Evolutionary conservation across 108 stramenopile genomes (phyloP).

Genomic region (Fragilariopsis cylindrus): DNA sequence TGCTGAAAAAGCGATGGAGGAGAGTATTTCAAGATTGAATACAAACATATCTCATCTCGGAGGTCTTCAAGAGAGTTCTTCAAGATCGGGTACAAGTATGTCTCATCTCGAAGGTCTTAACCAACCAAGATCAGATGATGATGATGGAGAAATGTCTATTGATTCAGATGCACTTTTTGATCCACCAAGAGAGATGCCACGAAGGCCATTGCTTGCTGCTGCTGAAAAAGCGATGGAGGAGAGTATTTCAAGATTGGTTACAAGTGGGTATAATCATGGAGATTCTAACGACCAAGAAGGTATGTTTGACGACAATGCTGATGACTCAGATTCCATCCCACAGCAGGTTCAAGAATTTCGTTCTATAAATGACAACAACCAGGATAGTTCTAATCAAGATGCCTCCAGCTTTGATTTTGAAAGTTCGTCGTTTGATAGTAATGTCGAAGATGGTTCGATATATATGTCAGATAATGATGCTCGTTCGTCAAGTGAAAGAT

Average conservation of each 20-base stretch:
- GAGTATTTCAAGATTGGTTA: background rate
- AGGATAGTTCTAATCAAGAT: too few species aligned
- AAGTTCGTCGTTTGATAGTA: too few species aligned
- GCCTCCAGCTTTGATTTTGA: too few species aligned
- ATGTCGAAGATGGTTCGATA: too few species aligned
- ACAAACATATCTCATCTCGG: background rate
- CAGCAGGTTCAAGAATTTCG: too few species aligned
- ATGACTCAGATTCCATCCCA: too few species aligned
- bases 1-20: conserved; percentile 7
- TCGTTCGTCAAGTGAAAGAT: too few species aligned
- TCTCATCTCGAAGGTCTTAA: conserved; percentile 2
- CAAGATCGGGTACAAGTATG: background rate
- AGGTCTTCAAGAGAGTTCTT: conserved; percentile 3
- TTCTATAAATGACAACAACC: too few species aligned
- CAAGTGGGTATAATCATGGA: background rate
- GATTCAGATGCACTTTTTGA: background rate
- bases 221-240: background rate
- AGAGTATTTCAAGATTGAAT: background rate
- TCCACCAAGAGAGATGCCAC: background rate
- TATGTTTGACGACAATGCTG: too few species aligned
- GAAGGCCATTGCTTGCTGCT: background rate
- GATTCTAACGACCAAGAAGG: background rate
- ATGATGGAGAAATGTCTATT: background rate
- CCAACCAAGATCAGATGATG: background rate
- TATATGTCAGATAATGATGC: too few species aligned